These are phyloP conservation scores for Azolla pinnata DNA, from an alignment of 75 land plant species.

Conservation along the genomic window DNA sequence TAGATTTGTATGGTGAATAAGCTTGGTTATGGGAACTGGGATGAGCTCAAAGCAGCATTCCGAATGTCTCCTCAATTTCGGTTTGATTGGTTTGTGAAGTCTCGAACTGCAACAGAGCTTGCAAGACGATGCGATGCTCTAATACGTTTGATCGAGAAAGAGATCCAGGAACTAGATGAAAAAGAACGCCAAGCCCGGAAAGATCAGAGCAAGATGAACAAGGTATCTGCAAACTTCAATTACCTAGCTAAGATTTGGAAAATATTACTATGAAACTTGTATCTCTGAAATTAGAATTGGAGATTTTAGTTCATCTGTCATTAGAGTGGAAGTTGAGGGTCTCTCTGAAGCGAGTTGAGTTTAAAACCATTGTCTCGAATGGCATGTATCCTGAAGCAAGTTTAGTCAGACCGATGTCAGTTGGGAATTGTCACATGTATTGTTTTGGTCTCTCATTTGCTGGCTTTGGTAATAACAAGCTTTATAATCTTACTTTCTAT, in stretches of 20 bases:
- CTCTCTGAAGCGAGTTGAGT: background rate
- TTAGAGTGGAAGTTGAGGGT: background rate
- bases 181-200: conserved; percentile 89
- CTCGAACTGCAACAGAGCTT: conserved; percentile 86
- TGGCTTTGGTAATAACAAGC: too few species aligned
- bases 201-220: conserved; percentile 64
- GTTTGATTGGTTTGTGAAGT: conserved; percentile 98
- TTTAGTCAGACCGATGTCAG: background rate
- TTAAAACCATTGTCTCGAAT: background rate
- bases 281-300: background rate
- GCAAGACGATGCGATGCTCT: conserved; percentile 95
- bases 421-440: too few species aligned
- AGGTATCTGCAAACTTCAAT: conserved; percentile 25
- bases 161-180: conserved; percentile 91
- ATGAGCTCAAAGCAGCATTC: conserved; percentile 91
- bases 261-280: background rate
- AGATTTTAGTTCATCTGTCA: background rate
- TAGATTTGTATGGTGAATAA: conserved; percentile 95
- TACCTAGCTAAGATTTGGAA: background rate
- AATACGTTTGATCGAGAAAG: conserved; percentile 79
- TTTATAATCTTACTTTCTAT: too few species aligned
- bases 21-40: conserved; percentile 99
- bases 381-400: background rate
- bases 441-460: too few species aligned
- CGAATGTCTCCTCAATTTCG: conserved; percentile 88